Percentiles rank a stretch among this genome's conserved stretches.
Evolutionary conservation across 306 rosid species (phyloP).

Genomic region (Vigna radiata): DNA sequence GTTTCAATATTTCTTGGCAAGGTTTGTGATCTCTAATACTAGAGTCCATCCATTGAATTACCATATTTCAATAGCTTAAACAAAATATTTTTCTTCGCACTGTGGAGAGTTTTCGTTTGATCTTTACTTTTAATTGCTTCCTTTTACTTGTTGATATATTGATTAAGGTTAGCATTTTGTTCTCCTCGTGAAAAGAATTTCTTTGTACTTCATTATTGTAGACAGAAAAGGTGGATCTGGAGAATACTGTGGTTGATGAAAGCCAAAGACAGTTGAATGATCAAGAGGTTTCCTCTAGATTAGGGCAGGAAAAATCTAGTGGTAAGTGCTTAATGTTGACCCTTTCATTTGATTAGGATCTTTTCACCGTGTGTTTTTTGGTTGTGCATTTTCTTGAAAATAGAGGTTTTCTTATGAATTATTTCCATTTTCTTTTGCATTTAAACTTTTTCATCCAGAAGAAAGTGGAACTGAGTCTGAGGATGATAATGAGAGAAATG

Average conservation of each 20-base stretch:
- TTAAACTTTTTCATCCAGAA: conserved; percentile 52
- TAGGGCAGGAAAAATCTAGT: conserved; percentile 75
- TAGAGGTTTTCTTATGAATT: background rate
- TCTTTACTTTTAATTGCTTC: background rate
- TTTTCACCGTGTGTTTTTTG: conserved; percentile 29
- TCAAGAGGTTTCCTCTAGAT: conserved; percentile 60
- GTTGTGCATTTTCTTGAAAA: conserved; percentile 29
- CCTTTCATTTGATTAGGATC: conserved; percentile 11
- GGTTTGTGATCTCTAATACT: conserved; percentile 23
- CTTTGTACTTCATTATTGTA: conserved; percentile 60
- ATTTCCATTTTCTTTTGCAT: conserved; percentile 11
- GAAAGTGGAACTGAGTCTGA: conserved; percentile 88
- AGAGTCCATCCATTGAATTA: conserved; percentile 1
- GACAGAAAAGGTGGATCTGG: conserved; percentile 99
- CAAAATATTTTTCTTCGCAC: conserved; percentile 20
- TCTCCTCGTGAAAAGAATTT: conserved; percentile 40
- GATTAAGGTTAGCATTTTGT: conserved; percentile 20
- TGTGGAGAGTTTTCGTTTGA: conserved; percentile 14
- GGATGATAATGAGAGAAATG: conserved; percentile 88
- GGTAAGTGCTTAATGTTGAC: conserved; percentile 57
- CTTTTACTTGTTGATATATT: conserved; percentile 1
- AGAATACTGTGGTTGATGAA: conserved; percentile 97
- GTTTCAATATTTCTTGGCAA: conserved; percentile 5
- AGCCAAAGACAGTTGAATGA: conserved; percentile 86
- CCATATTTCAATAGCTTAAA: background rate